A percentile compares a stretch with the other conserved stretches of the same genome.
Conservation (phyloP, 176 grass and related monocot species). For the Guadua angustifolia region DNA sequence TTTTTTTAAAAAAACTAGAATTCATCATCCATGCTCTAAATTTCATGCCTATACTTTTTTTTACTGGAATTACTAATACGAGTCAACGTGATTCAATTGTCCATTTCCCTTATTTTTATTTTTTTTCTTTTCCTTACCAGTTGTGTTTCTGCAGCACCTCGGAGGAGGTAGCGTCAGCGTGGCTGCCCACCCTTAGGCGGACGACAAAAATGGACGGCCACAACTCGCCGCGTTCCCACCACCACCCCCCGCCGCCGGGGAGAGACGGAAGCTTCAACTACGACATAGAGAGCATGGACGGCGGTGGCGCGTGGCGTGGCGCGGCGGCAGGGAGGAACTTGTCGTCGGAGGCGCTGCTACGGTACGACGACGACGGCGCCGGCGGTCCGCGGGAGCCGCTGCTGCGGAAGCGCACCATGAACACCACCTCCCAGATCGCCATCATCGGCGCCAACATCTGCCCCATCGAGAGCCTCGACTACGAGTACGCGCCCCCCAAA, state of each 20-base stretch:
- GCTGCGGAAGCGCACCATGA: conserved; percentile 71
- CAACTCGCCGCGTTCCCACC: conserved; percentile 29
- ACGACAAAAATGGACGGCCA: conserved; percentile 51
- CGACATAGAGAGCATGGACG: conserved; percentile 81
- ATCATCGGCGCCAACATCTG: conserved; percentile 87
- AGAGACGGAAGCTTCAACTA: conserved; percentile 47
- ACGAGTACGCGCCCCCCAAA: conserved; percentile 58
- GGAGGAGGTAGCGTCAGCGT: neutral
- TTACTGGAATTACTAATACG: neutral
- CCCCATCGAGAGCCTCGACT: conserved; percentile 88
- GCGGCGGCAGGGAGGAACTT: conserved; percentile 40
- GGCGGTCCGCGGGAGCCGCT: conserved; percentile 57
- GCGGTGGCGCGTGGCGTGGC: conserved; percentile 33
- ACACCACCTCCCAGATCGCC: conserved; percentile 90
- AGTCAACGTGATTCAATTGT: neutral
- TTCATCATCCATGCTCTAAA: too few relatives aligned
- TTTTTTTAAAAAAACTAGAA: too few relatives aligned
- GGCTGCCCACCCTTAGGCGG: neutral
- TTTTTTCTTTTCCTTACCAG: neutral
- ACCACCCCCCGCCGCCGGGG: conserved; percentile 16
- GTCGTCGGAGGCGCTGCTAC: conserved; percentile 46
- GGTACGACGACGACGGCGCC: conserved; percentile 44
- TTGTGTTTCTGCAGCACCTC: neutral
- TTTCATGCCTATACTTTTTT: neutral
- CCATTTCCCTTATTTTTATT: neutral